phyloP scores from a whole-genome alignment of 1,284 basidiomycete species.

The Puccinia triticina region DNA sequence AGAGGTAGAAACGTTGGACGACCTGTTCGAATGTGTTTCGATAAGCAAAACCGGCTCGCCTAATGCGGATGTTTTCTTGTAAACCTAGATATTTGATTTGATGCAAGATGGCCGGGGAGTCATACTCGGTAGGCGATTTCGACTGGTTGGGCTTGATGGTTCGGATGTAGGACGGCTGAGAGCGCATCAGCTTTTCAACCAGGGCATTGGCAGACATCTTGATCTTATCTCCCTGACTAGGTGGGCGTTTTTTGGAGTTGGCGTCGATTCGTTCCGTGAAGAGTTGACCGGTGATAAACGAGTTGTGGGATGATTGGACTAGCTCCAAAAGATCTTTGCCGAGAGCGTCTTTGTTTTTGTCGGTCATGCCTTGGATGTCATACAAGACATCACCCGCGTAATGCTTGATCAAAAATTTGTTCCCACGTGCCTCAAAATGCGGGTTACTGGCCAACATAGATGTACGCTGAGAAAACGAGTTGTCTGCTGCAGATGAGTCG shows the following conservation, averaged over 20 bases:
- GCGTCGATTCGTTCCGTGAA: conserved; percentile 96
- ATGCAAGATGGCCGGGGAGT: conserved; percentile 89
- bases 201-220: conserved; percentile 91
- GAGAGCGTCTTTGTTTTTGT: conserved; percentile 99
- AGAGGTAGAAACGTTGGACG: conserved; percentile 91
- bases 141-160: conserved; percentile 99
- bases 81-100: conserved; percentile 99
- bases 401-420: conserved; percentile 87
- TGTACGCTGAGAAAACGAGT: conserved; percentile 91
- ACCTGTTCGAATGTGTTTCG: conserved; percentile 98
- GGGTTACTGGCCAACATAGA: conserved; percentile 69
- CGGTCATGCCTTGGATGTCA: conserved; percentile 95
- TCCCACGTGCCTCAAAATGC: conserved; percentile 88
- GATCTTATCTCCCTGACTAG: conserved; percentile 97
- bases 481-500: conserved; percentile 93
- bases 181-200: conserved; percentile 93
- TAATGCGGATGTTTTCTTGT: conserved; percentile 97
- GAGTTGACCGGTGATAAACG: conserved; percentile 76
- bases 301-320: conserved; percentile 75
- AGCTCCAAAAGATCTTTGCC: conserved; percentile 93
- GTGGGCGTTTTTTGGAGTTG: conserved; percentile 95
- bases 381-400: conserved; percentile 99
- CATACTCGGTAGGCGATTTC: conserved; percentile 87
- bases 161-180: conserved; percentile 96
- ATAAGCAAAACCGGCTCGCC: conserved; percentile 96